Conservation (phyloP, 2,329 filamentous ascomycete species). For the Berkeleyomyces rouxiae region DNA sequence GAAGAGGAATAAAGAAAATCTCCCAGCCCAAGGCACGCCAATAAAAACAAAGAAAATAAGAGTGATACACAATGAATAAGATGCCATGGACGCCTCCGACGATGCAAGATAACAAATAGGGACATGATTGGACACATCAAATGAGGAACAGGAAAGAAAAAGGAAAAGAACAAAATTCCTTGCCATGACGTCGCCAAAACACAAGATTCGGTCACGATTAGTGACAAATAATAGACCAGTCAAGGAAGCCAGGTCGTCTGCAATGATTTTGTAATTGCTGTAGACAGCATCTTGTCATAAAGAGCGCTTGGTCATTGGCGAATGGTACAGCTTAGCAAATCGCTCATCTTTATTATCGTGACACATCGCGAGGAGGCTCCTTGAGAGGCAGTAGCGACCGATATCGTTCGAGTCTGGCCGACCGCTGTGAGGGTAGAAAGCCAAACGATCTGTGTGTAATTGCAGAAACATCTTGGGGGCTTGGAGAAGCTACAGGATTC, state of each 20-base stretch:
- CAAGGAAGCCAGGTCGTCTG: neutral
- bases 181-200: constrained; percentile 3
- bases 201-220: neutral
- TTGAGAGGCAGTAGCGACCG: neutral
- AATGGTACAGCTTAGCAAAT: too few species aligned
- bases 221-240: neutral
- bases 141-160: constrained; percentile 10
- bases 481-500: neutral
- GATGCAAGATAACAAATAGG: constrained; percentile 1
- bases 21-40: neutral
- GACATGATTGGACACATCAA: neutral
- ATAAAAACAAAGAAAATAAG: neutral
- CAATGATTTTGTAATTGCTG: too few species aligned
- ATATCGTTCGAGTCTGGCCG: neutral
- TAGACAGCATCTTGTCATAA: too few species aligned
- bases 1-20: constrained; percentile 11
- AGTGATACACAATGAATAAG: constrained; percentile 1
- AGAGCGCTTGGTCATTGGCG: too few species aligned
- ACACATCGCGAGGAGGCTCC: neutral
- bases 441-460: neutral
- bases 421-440: neutral
- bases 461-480: neutral
- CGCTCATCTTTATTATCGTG: too few species aligned
- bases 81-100: neutral
- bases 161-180: constrained; percentile 16